phyloP scores from a whole-genome alignment of 2,329 filamentous ascomycete genomes.

The Leptographium procerum region DNA sequence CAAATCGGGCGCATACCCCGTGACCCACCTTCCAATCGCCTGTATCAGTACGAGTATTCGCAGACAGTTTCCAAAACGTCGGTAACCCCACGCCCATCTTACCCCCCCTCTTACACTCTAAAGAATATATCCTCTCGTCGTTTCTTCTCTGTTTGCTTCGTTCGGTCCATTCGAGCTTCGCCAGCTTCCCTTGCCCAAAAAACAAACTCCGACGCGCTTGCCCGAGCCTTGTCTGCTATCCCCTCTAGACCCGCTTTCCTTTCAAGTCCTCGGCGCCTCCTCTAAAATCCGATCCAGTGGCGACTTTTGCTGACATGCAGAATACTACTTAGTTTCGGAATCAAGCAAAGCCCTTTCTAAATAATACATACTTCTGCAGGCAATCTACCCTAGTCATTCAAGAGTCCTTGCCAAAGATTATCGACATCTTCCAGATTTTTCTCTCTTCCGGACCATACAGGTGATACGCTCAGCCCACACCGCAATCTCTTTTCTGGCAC shows the following conservation, averaged over 20 bases:
- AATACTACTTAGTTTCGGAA: neutral
- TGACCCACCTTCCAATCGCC: neutral
- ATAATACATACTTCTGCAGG: neutral
- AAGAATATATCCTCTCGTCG: no score
- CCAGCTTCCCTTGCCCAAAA: neutral
- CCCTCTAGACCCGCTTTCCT: neutral
- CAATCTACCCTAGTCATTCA: neutral
- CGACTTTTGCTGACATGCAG: slow-evolving; percentile 2
- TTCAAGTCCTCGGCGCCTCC: neutral
- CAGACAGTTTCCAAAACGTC: neutral
- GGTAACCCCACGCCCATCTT: neutral
- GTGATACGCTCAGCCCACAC: neutral
- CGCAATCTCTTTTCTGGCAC: slow-evolving; percentile 6
- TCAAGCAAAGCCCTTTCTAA: neutral
- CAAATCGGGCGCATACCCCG: neutral
- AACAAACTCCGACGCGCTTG: neutral
- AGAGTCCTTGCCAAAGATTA: neutral
- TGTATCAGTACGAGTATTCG: neutral
- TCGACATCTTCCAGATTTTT: neutral
- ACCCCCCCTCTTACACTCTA: neutral
- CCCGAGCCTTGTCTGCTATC: neutral
- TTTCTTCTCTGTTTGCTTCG: neutral
- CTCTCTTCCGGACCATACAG: neutral
- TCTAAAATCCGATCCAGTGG: slow-evolving; percentile 2
- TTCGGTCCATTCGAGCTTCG: neutral